These are phyloP conservation scores for Penicillium corylophilum DNA, from an alignment of 2,329 filamentous ascomycete species.

Conservation along the genomic window DNA sequence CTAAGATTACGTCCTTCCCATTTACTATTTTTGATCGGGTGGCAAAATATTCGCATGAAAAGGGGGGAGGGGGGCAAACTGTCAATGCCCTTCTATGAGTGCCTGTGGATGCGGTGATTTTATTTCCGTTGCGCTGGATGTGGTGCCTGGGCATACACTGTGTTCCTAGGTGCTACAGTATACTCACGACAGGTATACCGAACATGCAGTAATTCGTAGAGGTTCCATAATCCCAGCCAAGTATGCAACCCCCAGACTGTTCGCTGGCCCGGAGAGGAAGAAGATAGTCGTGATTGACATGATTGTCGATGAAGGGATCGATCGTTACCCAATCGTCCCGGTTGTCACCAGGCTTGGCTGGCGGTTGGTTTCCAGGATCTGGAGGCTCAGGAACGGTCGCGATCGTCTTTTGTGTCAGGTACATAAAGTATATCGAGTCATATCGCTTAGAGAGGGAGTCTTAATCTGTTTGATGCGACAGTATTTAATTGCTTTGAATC, in stretches of 20 bases:
- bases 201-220: too few species aligned
- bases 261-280: slow-evolving; percentile 9
- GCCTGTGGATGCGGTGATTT: too few species aligned
- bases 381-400: slow-evolving; percentile 4
- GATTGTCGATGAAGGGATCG: slow-evolving; percentile 20
- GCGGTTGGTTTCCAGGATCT: slow-evolving; percentile 12
- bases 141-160: too few species aligned
- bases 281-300: slow-evolving; percentile 27
- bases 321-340: slow-evolving; percentile 21
- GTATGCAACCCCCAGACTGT: not conserved
- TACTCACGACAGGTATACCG: too few species aligned
- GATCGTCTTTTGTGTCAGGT: slow-evolving; percentile 16
- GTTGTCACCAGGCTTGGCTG: slow-evolving; percentile 23
- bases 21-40: too few species aligned
- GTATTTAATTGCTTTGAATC: not conserved
- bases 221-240: too few species aligned
- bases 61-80: too few species aligned
- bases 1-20: too few species aligned
- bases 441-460: not conserved
- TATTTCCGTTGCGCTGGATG: too few species aligned
- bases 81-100: too few species aligned
- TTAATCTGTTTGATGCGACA: not conserved
- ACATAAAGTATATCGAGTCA: not conserved
- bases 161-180: too few species aligned
- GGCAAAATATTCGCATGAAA: not conserved